These are phyloP conservation scores for Irpex lacteus DNA, from an alignment of 1,284 basidiomycete species.

Conservation along the genomic window DNA sequence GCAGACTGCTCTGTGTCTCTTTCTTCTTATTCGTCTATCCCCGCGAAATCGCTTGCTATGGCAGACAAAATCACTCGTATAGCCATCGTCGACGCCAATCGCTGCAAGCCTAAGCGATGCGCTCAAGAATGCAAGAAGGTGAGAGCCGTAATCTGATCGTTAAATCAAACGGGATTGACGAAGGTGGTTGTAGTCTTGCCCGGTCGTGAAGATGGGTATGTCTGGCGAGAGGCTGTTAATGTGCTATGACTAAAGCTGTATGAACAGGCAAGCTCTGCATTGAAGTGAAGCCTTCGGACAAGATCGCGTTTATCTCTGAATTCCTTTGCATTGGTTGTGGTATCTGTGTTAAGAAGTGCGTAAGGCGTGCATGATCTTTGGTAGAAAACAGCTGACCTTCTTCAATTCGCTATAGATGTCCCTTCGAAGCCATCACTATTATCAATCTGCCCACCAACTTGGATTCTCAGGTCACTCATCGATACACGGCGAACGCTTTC, in stretches of 20 bases:
- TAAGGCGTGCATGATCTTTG: not conserved
- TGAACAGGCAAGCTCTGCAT: slow-evolving; percentile 89
- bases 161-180: slow-evolving; percentile 8
- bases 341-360: slow-evolving; percentile 96
- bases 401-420: slow-evolving; percentile 69
- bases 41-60: slow-evolving; percentile 37
- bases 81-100: slow-evolving; percentile 90
- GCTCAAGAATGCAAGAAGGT: slow-evolving; percentile 93
- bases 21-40: not conserved
- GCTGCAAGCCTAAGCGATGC: slow-evolving; percentile 92
- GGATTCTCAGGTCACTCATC: slow-evolving; percentile 91
- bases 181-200: slow-evolving; percentile 70
- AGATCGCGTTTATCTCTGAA: slow-evolving; percentile 97
- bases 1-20: not conserved
- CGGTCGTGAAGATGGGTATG: slow-evolving; percentile 96
- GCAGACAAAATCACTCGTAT: slow-evolving; percentile 94
- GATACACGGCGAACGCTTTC: slow-evolving; percentile 96
- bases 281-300: slow-evolving; percentile 90
- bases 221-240: slow-evolving; percentile 9
- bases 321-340: slow-evolving; percentile 96
- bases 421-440: slow-evolving; percentile 96
- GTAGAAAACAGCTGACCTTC: not conserved
- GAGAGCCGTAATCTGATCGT: slow-evolving; percentile 1
- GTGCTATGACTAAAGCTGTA: not conserved
- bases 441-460: slow-evolving; percentile 97